Evolutionary conservation across 1,284 basidiomycete species (phyloP).

Genomic region (Mycosarcoma mackinlayi): DNA sequence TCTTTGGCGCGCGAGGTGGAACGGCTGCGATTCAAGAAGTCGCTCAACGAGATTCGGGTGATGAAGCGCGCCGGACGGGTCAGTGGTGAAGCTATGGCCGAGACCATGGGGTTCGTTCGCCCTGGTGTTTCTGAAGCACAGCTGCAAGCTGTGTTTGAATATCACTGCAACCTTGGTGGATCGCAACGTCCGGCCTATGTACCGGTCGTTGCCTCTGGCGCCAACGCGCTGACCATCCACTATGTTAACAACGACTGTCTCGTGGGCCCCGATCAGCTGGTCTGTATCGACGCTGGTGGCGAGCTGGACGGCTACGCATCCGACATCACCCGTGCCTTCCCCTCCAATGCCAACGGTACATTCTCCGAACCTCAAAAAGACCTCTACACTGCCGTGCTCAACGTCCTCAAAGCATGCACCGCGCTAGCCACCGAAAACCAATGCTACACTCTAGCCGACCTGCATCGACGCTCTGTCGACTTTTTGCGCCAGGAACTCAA

Average conservation of each 20-base stretch:
- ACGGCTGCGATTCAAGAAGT: conserved; percentile 57
- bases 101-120: conserved; percentile 57
- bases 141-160: conserved; percentile 64
- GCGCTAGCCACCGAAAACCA: conserved; percentile 71
- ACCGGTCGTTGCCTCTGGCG: conserved; percentile 63
- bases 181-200: conserved; percentile 65
- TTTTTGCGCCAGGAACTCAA: conserved; percentile 79
- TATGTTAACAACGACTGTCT: conserved; percentile 63
- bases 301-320: conserved; percentile 85
- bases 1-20: conserved; percentile 60
- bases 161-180: conserved; percentile 55
- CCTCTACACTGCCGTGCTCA: conserved; percentile 85
- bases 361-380: conserved; percentile 86
- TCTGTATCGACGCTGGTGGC: conserved; percentile 67
- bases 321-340: conserved; percentile 95
- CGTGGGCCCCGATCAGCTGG: conserved; percentile 46
- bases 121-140: conserved; percentile 55
- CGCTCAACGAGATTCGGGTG: conserved; percentile 59
- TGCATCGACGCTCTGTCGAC: conserved; percentile 82
- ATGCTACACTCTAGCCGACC: conserved; percentile 76
- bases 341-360: conserved; percentile 70
- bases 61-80: conserved; percentile 63
- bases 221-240: conserved; percentile 62
- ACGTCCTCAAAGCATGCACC: conserved; percentile 79
- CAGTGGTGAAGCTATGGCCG: conserved; percentile 61